These are phyloP conservation scores for Salvia splendens DNA, from an alignment of 257 asterid genomes.

Conservation along the genomic window DNA sequence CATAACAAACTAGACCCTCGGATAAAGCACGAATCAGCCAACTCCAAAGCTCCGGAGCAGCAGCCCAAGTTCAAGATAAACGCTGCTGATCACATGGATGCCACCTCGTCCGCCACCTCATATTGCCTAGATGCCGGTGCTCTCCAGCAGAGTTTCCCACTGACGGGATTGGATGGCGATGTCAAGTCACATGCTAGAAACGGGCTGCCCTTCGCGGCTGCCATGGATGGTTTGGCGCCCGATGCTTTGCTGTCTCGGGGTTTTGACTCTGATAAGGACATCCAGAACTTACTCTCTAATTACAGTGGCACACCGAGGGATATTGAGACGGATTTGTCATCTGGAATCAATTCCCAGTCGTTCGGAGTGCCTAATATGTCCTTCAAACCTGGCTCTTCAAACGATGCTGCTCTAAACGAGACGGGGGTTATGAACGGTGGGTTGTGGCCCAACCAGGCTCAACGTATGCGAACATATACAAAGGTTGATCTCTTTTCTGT, in stretches of 20 bases:
- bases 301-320: constrained; percentile 69
- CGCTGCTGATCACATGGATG: constrained; percentile 67
- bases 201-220: constrained; percentile 51
- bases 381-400: constrained; percentile 73
- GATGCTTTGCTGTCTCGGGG: constrained; percentile 91
- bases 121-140: constrained; percentile 78
- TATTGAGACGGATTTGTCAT: constrained; percentile 75
- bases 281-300: constrained; percentile 75
- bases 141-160: constrained; percentile 62
- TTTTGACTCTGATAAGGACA: constrained; percentile 87
- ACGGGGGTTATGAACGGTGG: constrained; percentile 60
- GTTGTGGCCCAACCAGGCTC: constrained; percentile 85
- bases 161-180: constrained; percentile 69
- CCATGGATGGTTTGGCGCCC: constrained; percentile 72
- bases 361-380: constrained; percentile 71
- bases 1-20: constrained; percentile 52
- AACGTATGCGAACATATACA: constrained; percentile 90
- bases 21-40: constrained; percentile 51
- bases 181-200: constrained; percentile 73
- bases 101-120: constrained; percentile 82
- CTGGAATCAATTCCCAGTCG: constrained; percentile 70
- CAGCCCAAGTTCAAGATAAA: constrained; percentile 56
- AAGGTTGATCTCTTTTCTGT: constrained; percentile 52
- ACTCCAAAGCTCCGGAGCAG: constrained; percentile 61
- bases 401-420: constrained; percentile 63